These are phyloP conservation scores for Pleurotus giganteus DNA, from an alignment of 768 basidiomycete genomes.

Conservation along the genomic window DNA sequence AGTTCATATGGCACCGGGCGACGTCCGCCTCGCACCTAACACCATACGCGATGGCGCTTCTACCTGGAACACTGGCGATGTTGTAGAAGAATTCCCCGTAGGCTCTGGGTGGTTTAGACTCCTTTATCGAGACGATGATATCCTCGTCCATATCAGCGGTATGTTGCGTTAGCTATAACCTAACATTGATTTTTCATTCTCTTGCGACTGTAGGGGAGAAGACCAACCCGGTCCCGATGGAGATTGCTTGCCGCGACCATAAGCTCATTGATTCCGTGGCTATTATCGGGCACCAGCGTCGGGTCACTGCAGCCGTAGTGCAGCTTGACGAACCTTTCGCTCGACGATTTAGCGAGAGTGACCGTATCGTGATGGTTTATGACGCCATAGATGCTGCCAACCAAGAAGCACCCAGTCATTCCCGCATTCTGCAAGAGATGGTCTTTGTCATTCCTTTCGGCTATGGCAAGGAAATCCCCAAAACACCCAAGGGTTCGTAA, in stretches of 20 bases:
- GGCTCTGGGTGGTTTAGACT: slow-evolving; percentile 15
- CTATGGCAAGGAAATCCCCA: slow-evolving; percentile 10
- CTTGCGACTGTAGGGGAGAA: slow-evolving; percentile 8
- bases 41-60: slow-evolving; percentile 1
- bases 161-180: neutral
- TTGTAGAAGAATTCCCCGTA: slow-evolving; percentile 10
- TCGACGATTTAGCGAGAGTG: slow-evolving; percentile 4
- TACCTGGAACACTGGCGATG: slow-evolving; percentile 16
- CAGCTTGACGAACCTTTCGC: slow-evolving; percentile 8
- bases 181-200: neutral
- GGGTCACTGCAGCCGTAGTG: slow-evolving; percentile 13
- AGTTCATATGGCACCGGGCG: slow-evolving; percentile 8
- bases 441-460: slow-evolving; percentile 10
- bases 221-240: slow-evolving; percentile 15
- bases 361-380: slow-evolving; percentile 4
- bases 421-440: slow-evolving; percentile 14
- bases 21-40: slow-evolving; percentile 8
- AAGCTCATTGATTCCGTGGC: slow-evolving; percentile 8
- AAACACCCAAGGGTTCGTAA: slow-evolving; percentile 13
- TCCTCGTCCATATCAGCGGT: slow-evolving; percentile 15
- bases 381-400: slow-evolving; percentile 8
- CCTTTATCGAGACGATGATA: slow-evolving; percentile 14
- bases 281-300: slow-evolving; percentile 13
- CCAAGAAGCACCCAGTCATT: slow-evolving; percentile 10
- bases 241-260: slow-evolving; percentile 8